Evolutionary conservation across 805 yeast genomes (phyloP).

Genomic region (Scheffersomyces spartinae): DNA sequence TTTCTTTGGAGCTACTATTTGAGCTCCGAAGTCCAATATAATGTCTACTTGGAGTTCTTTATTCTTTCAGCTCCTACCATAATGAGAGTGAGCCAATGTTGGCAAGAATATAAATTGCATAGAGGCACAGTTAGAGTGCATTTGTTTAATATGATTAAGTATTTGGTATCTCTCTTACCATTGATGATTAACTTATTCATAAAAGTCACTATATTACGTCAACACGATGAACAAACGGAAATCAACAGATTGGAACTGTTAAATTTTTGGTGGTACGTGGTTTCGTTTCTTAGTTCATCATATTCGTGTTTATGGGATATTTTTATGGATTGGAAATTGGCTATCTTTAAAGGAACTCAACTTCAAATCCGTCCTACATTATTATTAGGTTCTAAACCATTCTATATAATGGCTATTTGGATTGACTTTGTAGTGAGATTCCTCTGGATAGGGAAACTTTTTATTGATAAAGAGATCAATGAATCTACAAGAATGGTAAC

Average conservation of each 20-base stretch:
- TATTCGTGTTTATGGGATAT: slow-evolving; percentile 88
- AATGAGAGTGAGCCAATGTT: slow-evolving; percentile 77
- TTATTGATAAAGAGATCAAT: slow-evolving; percentile 21
- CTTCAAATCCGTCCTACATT: slow-evolving; percentile 23
- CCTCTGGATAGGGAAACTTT: slow-evolving; percentile 58
- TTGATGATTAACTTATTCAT: slow-evolving; percentile 15
- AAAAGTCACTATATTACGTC: too few species aligned
- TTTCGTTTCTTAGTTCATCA: slow-evolving; percentile 48
- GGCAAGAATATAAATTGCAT: slow-evolving; percentile 49
- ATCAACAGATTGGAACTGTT: slow-evolving; percentile 9
- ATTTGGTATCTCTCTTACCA: slow-evolving; percentile 50
- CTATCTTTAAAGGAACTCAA: slow-evolving; percentile 31
- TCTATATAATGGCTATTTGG: slow-evolving; percentile 41
- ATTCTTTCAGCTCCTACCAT: slow-evolving; percentile 45
- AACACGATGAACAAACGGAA: too few species aligned
- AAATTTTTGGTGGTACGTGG: slow-evolving; percentile 32
- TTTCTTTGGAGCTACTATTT: slow-evolving; percentile 34
- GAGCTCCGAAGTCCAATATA: slow-evolving; percentile 17
- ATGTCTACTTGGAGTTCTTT: slow-evolving; percentile 17
- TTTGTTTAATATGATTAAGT: slow-evolving; percentile 64
- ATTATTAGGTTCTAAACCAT: too few species aligned
- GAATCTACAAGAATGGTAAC: slow-evolving; percentile 5
- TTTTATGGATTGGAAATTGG: slow-evolving; percentile 77
- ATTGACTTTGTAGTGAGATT: slow-evolving; percentile 60
- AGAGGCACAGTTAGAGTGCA: slow-evolving; percentile 37